Evolutionary conservation across 805 yeast genomes (phyloP), one percentile per base, ranked within the genome.

Genomic region (Pichia thaimueangensis): DNA sequence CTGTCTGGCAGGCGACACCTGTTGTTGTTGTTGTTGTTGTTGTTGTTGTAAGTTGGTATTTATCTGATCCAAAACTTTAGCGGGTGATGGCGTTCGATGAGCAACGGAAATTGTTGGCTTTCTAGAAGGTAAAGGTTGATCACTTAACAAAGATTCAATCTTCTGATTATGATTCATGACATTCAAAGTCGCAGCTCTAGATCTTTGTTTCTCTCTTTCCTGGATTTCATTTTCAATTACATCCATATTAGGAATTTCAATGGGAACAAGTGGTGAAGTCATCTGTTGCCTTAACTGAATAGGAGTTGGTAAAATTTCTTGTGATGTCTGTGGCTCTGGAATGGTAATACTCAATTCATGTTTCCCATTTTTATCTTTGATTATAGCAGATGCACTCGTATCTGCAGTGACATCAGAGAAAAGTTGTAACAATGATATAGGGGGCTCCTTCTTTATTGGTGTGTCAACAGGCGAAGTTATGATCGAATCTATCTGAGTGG

Each of bases 231-330:
- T 25, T 33, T 45, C 41, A 30, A 43, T 44, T 7, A 34, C 21
- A 31, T 75, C 81, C 73, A 80, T 76, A 48, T 72, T 78, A 5
- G 91, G 91, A 32, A 83, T 84, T 56, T 82, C 89, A 46, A 74
- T 74, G 46, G 74, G 74, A 23, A 73, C 74, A 3, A 82, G 69
- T 2, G 86, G 82, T 0, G 83, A 74, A 9, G 25, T 22, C 5
- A 37, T 17, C 11, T 33, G 39, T 30, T 35, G 46, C 28, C 44
- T 33, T 1, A 33, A n/a, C 36, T 32, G 34, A 35, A 19, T 29
- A 6, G 37, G 25, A 10, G 36, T 28, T 16, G 40, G 35, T 15
- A 33, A 17, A 25, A 6, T 19, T 6, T 37, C 38, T 11, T 28
- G 31, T 23, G 39, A 9, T n/a, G 30, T 42, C 13, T 33, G 27